A percentile compares a stretch with the other conserved stretches of the same genome.
Evolutionary conservation across 805 yeast genomes (phyloP).

Genomic region (Ogataea paradorogensis): DNA sequence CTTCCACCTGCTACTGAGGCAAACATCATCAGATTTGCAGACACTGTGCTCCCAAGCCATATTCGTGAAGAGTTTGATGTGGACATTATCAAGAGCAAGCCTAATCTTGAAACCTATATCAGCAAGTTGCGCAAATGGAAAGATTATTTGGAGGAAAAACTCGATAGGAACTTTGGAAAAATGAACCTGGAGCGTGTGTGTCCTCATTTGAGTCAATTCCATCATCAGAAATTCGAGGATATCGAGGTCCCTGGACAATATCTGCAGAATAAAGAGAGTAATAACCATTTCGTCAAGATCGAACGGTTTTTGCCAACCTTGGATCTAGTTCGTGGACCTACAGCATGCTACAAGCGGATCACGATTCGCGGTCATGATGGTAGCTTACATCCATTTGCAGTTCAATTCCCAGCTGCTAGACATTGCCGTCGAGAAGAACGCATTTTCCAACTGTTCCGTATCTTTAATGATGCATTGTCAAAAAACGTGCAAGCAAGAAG

Average conservation of each 20-base stretch:
- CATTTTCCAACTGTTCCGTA: slow-evolving; percentile 84
- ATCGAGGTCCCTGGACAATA: slow-evolving; percentile 98
- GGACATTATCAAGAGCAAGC: slow-evolving; percentile 84
- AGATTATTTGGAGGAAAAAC: slow-evolving; percentile 83
- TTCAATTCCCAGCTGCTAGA: slow-evolving; percentile 96
- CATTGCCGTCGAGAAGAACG: slow-evolving; percentile 96
- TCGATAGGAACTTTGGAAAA: slow-evolving; percentile 77
- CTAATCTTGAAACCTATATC: slow-evolving; percentile 85
- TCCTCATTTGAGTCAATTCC: slow-evolving; percentile 95
- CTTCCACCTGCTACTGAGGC: slow-evolving; percentile 90
- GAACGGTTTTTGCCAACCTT: slow-evolving; percentile 89
- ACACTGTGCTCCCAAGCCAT: slow-evolving; percentile 85
- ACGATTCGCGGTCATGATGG: slow-evolving; percentile 95
- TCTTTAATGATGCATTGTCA: slow-evolving; percentile 76
- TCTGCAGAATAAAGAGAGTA: slow-evolving; percentile 79
- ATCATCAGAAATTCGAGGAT: slow-evolving; percentile 96
- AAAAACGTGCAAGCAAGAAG: slow-evolving; percentile 86
- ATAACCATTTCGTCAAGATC: slow-evolving; percentile 87
- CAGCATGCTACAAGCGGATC: slow-evolving; percentile 84
- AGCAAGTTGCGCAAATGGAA: slow-evolving; percentile 86
- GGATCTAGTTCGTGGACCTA: slow-evolving; percentile 85
- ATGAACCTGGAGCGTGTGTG: slow-evolving; percentile 86
- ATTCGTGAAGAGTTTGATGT: slow-evolving; percentile 86
- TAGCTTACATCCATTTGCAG: slow-evolving; percentile 85
- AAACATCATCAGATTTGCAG: slow-evolving; percentile 85